phyloP scores from a whole-genome alignment of 352 stramenopile species.

The Phytopythium ostracodes region DNA sequence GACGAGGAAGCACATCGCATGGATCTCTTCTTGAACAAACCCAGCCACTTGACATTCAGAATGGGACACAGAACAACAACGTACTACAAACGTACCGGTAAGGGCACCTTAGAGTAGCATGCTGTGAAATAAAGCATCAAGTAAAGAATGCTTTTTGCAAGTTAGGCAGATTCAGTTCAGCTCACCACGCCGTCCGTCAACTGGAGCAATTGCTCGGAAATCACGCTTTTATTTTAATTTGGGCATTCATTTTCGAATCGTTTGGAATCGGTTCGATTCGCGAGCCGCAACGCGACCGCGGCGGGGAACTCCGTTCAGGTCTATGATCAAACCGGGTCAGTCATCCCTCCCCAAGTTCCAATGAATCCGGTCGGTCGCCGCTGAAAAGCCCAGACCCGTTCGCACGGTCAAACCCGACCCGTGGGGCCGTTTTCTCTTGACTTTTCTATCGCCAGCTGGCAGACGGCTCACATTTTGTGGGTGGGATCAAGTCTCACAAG shows the following conservation, averaged over 20 bases:
- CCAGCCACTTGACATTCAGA: not conserved
- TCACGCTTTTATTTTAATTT: too few species aligned
- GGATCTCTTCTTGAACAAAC: not conserved
- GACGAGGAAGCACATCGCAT: not conserved
- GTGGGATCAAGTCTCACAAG: slow-evolving; percentile 1
- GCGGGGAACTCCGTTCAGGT: not conserved
- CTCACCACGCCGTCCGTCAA: too few species aligned
- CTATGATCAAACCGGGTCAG: not conserved
- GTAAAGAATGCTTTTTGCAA: too few species aligned
- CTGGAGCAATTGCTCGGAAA: too few species aligned
- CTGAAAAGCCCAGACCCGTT: not conserved
- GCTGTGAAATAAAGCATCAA: too few species aligned
- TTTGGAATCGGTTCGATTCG: too few species aligned
- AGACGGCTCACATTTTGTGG: not conserved
- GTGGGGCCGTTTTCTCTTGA: not conserved
- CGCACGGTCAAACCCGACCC: not conserved
- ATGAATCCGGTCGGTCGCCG: not conserved
- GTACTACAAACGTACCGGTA: too few species aligned
- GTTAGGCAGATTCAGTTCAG: too few species aligned
- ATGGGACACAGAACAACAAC: too few species aligned
- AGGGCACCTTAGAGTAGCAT: too few species aligned
- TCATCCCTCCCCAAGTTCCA: not conserved
- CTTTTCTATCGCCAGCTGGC: not conserved
- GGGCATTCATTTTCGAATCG: too few species aligned
- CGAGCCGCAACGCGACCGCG: not conserved